A percentile compares a stretch with the other conserved stretches of the same genome.
phyloP scores from a whole-genome alignment of 208 protist species.

The Angomonas ambiguus region DNA sequence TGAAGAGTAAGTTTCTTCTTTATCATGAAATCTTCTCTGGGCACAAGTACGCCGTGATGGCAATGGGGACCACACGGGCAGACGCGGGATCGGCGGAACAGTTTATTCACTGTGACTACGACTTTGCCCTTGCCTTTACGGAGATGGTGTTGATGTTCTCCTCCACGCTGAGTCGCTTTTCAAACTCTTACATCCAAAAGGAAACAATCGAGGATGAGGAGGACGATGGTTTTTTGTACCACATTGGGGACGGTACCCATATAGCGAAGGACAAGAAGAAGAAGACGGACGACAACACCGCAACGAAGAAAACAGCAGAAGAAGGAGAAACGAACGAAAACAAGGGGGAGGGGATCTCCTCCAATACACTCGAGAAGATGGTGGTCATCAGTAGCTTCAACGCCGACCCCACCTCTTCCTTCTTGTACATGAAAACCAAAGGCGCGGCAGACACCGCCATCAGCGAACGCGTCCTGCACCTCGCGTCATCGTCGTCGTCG shows the following conservation, averaged over 20 bases:
- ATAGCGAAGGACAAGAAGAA: slow-evolving; percentile 8
- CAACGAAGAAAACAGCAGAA: neutral
- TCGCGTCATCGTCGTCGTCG: no score
- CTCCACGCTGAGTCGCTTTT: slow-evolving; percentile 13
- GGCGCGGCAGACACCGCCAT: slow-evolving; percentile 48
- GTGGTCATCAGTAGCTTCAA: slow-evolving; percentile 29
- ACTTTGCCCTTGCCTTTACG: slow-evolving; percentile 66
- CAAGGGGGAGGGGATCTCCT: slow-evolving; percentile 24
- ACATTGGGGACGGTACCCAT: slow-evolving; percentile 19
- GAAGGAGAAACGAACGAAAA: slow-evolving; percentile 1
- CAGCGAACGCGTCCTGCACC: slow-evolving; percentile 32
- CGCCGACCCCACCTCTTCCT: slow-evolving; percentile 45
- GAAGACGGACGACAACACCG: neutral
- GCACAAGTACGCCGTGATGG: slow-evolving; percentile 63
- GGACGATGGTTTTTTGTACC: slow-evolving; percentile 22
- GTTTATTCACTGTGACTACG: slow-evolving; percentile 71
- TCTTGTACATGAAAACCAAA: slow-evolving; percentile 74
- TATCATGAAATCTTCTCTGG: slow-evolving; percentile 50
- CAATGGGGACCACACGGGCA: slow-evolving; percentile 71
- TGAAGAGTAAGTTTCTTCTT: slow-evolving; percentile 5
- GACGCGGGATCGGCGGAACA: slow-evolving; percentile 63
- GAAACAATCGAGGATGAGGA: neutral
- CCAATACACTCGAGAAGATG: no score
- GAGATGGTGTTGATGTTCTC: slow-evolving; percentile 54
- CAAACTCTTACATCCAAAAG: neutral